phyloP scores from a whole-genome alignment of 2,329 filamentous ascomycete species.

The Talaromyces islandicus region DNA sequence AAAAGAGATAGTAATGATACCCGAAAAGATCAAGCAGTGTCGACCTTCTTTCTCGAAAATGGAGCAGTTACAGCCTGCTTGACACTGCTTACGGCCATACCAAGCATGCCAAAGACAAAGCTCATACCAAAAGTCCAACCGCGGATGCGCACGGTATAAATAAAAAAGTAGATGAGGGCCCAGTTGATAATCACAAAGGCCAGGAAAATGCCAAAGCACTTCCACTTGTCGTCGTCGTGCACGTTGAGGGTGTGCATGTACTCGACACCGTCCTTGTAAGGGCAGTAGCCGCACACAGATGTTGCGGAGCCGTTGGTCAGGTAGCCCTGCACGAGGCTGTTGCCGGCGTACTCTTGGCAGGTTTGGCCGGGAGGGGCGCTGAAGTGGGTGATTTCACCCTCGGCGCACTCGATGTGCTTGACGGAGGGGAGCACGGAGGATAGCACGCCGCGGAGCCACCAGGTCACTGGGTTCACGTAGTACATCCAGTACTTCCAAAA shows the following conservation, averaged over 20 bases:
- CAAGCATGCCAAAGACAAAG: constrained; percentile 46
- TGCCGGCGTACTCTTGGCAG: constrained; percentile 58
- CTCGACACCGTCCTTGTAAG: constrained; percentile 58
- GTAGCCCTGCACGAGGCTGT: constrained; percentile 49
- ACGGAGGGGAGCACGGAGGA: constrained; percentile 54
- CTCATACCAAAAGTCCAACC: constrained; percentile 67
- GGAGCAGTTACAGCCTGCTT: constrained; percentile 15
- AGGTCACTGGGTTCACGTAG: constrained; percentile 63
- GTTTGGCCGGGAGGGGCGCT: constrained; percentile 59
- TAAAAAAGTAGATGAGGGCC: constrained; percentile 69
- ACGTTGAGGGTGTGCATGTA: constrained; percentile 59
- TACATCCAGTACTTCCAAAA: constrained; percentile 72
- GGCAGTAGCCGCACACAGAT: constrained; percentile 63
- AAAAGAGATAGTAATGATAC: background rate
- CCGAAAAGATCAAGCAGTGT: background rate
- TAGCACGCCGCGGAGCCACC: constrained; percentile 66
- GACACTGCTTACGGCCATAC: constrained; percentile 31
- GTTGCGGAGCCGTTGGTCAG: constrained; percentile 57
- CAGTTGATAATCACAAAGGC: constrained; percentile 67
- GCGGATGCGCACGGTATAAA: constrained; percentile 65
- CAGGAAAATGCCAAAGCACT: constrained; percentile 66
- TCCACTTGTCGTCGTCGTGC: constrained; percentile 58
- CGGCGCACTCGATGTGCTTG: constrained; percentile 43
- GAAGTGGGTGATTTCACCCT: constrained; percentile 59
- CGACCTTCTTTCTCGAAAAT: constrained; percentile 1